Evolutionary conservation across 768 basidiomycete species (phyloP), one percentile per base, ranked within the genome.

Genomic region (Psilocybe azurescens): DNA sequence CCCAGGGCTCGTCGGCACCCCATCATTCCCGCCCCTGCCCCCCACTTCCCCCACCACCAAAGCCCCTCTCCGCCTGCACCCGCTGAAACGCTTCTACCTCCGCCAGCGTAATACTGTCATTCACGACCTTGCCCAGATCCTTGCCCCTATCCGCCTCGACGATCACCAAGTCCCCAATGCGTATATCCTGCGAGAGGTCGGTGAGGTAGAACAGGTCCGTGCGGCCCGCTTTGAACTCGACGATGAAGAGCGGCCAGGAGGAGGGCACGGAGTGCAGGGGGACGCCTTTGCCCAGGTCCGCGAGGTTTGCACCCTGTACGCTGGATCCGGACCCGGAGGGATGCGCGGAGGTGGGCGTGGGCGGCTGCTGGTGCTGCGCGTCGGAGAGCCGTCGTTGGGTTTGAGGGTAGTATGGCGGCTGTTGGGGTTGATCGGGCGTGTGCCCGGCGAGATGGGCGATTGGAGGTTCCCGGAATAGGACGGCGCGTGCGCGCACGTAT

Each of bases 211-310:
- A 99, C 29, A 99, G 78, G 74, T 99, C 97, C 64, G 95, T 95
- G 44, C 97, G 87, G 0, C 95, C 94, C 0, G 96, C 96, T 77
- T 98, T 99, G 84, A 99, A 99, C 74, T 97, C 93, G 68, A 98
- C 91, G 68, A 98, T 96, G 82, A 86, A 98, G 7, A 99, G 84
- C n/a, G 92, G 94, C 81, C 91, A 93, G 38, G 88, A 87, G 11
- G 90, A 73, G 0, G 95, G 90, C 46, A 99, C 89, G 52, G 90
- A 75, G 71, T 90, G 88, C 16, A 98, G 83, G 0, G n/a, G 94
- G 0, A 98, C 86, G 38, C 97, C 97, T 70, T 90, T 90, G 53
- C 97, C 96, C 24, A 97, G 87, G 10, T 95, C 82, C n/a, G 72
- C 69, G 54, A 81, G 75, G 36, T 70, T 65, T 60, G 52, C 66